Percentiles rank a stretch among this genome's conserved stretches.
phyloP scores from a whole-genome alignment of 148 eudicot genomes.

The Silene latifolia region DNA sequence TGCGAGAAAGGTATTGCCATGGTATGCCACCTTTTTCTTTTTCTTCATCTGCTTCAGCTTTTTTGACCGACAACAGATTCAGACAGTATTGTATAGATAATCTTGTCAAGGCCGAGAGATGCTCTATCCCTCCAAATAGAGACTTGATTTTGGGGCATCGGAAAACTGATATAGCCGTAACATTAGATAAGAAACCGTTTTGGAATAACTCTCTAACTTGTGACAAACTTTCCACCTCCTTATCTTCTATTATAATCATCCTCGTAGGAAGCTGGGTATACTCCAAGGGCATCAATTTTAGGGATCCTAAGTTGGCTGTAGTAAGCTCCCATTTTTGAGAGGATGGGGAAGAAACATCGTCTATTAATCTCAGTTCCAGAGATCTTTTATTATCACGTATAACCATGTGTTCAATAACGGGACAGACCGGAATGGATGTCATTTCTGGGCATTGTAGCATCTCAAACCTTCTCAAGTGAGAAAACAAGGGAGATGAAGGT shows the following conservation, averaged over 20 bases:
- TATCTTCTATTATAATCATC: not conserved
- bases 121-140: no score
- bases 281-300: not conserved
- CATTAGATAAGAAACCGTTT: not conserved
- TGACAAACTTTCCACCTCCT: not conserved
- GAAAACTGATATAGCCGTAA: not conserved
- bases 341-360: not conserved
- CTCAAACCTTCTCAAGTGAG: not conserved
- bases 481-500: not conserved
- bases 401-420: not conserved
- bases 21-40: no score
- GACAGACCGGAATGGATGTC: not conserved
- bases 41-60: no score
- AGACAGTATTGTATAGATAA: no score
- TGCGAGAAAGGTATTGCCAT: no score
- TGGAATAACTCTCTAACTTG: not conserved
- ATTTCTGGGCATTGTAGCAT: not conserved
- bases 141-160: no score
- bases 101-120: no score
- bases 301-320: not conserved
- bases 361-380: not conserved
- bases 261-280: not conserved
- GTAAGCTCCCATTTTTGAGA: not conserved
- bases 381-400: not conserved
- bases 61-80: no score